phyloP scores from a whole-genome alignment of 2,329 filamentous ascomycete genomes.

The Scytalidium sp. region DNA sequence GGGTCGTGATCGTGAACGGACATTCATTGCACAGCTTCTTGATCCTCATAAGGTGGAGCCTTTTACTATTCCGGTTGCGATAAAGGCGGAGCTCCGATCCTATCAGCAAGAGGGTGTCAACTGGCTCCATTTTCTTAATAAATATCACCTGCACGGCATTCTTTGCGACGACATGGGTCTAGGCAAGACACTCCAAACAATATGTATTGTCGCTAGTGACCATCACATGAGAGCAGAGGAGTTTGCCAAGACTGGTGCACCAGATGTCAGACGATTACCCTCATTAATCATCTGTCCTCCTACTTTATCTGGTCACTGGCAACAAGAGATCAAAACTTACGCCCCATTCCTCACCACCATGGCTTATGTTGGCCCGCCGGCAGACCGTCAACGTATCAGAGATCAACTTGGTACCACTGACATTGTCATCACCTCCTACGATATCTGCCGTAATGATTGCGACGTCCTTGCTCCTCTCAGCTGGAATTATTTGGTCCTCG shows the following conservation, averaged over 20 bases:
- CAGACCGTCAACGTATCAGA: conserved; percentile 71
- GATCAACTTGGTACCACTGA: conserved; percentile 73
- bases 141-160: conserved; percentile 96
- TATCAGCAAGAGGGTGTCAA: conserved; percentile 99
- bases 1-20: conserved; percentile 89
- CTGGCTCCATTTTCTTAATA: conserved; percentile 97
- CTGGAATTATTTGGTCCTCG: conserved; percentile 97
- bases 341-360: conserved; percentile 89
- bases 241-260: conserved; percentile 75
- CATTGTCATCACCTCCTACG: conserved; percentile 95
- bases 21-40: conserved; percentile 94
- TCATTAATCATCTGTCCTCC: conserved; percentile 96
- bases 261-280: conserved; percentile 76
- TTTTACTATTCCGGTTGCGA: conserved; percentile 90
- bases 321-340: conserved; percentile 94
- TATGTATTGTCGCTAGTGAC: conserved; percentile 97
- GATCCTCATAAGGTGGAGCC: conserved; percentile 96
- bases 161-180: conserved; percentile 99
- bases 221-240: conserved; percentile 92
- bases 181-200: conserved; percentile 93
- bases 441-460: conserved; percentile 95
- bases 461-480: conserved; percentile 77
- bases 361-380: conserved; percentile 86
- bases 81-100: conserved; percentile 92
- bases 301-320: conserved; percentile 96